Conservation (phyloP, 345 rosid species). For the Bruguiera gymnorhiza region DNA sequence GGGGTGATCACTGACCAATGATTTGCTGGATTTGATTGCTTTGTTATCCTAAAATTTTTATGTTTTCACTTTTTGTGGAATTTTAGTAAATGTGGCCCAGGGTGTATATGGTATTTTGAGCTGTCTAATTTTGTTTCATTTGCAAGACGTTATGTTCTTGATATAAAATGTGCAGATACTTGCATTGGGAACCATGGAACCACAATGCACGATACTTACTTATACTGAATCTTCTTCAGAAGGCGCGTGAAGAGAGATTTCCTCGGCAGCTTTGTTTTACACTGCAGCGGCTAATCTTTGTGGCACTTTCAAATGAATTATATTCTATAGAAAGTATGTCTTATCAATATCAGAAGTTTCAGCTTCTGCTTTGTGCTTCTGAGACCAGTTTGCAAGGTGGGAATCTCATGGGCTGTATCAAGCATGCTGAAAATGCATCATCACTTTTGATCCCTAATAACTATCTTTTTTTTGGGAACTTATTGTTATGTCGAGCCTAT, state of each 20-base stretch:
- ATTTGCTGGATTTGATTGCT: background rate
- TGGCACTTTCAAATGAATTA: slow-evolving; percentile 56
- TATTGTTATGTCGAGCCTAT: slow-evolving; percentile 71
- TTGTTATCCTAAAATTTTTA: background rate
- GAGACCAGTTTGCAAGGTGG: slow-evolving; percentile 70
- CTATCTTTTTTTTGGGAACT: slow-evolving; percentile 68
- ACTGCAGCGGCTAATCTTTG: slow-evolving; percentile 48
- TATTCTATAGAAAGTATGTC: slow-evolving; percentile 31
- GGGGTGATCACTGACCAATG: too few species aligned
- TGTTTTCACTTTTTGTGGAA: too few species aligned
- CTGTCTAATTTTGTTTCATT: slow-evolving; percentile 9
- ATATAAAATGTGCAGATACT: slow-evolving; percentile 49
- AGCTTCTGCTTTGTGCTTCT: slow-evolving; percentile 81
- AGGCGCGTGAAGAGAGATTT: slow-evolving; percentile 84
- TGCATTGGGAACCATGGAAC: slow-evolving; percentile 87
- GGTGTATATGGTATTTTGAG: slow-evolving; percentile 2
- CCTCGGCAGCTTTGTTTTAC: slow-evolving; percentile 53
- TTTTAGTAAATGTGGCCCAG: too few species aligned
- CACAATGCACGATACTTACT: slow-evolving; percentile 58
- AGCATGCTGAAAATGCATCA: slow-evolving; percentile 53
- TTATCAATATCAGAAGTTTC: slow-evolving; percentile 63
- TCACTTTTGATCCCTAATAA: slow-evolving; percentile 55
- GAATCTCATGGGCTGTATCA: slow-evolving; percentile 41
- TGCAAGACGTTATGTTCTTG: slow-evolving; percentile 13
- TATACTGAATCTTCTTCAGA: slow-evolving; percentile 71